Evolutionary conservation across 768 basidiomycete species (phyloP), one percentile per base, ranked within the genome.

Genomic region (Pulveroboletus sp.): DNA sequence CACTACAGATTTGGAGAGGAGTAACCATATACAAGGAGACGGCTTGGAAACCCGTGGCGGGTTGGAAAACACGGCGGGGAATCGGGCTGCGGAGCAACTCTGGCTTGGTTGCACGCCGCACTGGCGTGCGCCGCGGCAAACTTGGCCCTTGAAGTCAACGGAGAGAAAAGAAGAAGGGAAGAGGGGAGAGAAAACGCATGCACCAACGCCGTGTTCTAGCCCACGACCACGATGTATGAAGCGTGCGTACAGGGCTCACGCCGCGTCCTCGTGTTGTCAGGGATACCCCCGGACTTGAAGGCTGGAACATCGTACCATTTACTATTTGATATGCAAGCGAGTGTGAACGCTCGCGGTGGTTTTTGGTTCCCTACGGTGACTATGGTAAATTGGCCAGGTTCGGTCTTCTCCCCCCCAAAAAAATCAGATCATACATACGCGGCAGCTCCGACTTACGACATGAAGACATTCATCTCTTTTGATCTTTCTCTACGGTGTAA

Each of bases 311-410:
- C 37, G 47, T 13, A 32, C n/a, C 16, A 24, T 23, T 23, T 35
- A 20, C 13, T 25, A 21, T 46, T 14, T 17, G 8, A 27, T 27
- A 12, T 35, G 6, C 32, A n/a, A 27, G 19, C 17, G 27, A 16
- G 37, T 35, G 50, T 43, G 50, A 58, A 57, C 34, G 17, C 33
- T 56, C 52, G 47, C 56, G 47, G 51, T 4, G 37, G 40, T 2
- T 52, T 53, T 57, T 34, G 12, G 21, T 11, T 39, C 24, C 33
- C 35, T 47, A 20, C 35, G 40, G 44, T 19, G 34, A 24, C 16
- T 13, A n/a, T n/a, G 16, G 17, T 35, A 29, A 29, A 29, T 29
- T 11, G 27, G 34, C 40, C 31, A 16, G 36, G 20, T n/a, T n/a
- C n/a, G n/a, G n/a, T n/a, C 33, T 51, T 17, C 17, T 35, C 34